Conservation (phyloP, 2,329 filamentous ascomycete genomes). For the Cordyceps pruinosa region DNA sequence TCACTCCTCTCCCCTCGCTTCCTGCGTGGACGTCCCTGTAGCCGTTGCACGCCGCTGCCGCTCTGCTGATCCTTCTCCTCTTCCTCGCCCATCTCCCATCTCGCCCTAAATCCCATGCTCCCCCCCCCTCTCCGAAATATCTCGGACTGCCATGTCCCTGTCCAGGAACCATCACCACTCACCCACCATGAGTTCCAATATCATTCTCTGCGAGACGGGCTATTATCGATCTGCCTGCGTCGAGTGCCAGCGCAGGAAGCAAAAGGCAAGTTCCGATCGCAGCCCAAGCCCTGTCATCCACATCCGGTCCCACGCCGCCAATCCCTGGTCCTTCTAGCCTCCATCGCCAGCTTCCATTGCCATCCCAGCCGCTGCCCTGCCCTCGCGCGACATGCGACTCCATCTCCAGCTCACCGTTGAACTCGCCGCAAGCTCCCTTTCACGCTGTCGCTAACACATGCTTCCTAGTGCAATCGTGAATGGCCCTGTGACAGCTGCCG, state of each 20-base stretch:
- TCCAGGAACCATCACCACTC: slow-evolving; percentile 1
- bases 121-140: slow-evolving; percentile 6
- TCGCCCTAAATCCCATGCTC: background rate
- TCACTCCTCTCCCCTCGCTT: background rate
- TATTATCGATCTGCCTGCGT: slow-evolving; percentile 33
- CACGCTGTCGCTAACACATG: slow-evolving; percentile 2
- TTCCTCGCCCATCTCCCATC: background rate
- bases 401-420: no score
- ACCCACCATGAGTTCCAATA: slow-evolving; percentile 12
- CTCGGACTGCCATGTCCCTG: background rate
- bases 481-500: slow-evolving; percentile 28
- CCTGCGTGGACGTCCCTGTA: no score
- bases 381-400: background rate
- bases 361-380: background rate
- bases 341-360: background rate
- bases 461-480: slow-evolving; percentile 24
- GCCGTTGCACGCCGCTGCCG: background rate
- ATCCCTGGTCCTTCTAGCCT: background rate
- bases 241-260: slow-evolving; percentile 35
- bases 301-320: background rate
- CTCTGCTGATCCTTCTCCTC: background rate
- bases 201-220: slow-evolving; percentile 11
- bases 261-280: slow-evolving; percentile 25
- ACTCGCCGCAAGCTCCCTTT: background rate
- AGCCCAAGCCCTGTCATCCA: background rate